phyloP scores from a whole-genome alignment of 768 basidiomycete species.

The Boletus vinaceobasis region DNA sequence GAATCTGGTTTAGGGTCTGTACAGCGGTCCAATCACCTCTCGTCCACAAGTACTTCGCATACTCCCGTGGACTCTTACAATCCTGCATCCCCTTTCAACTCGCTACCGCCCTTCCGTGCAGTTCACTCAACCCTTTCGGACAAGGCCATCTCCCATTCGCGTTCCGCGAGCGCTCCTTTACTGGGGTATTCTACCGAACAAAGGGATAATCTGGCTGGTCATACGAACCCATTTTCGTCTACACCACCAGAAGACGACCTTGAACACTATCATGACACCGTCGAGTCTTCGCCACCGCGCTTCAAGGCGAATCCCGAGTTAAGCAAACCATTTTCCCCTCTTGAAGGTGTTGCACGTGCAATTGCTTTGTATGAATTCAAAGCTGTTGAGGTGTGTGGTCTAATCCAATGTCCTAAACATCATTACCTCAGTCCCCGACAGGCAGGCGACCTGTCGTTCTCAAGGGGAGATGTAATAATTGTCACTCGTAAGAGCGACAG shows the following conservation, averaged over 20 bases:
- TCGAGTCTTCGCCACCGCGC: slow-evolving; percentile 25
- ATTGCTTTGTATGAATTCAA: slow-evolving; percentile 73
- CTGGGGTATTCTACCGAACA: slow-evolving; percentile 13
- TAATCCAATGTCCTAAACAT: background rate
- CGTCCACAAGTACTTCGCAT: slow-evolving; percentile 1
- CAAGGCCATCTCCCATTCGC: slow-evolving; percentile 30
- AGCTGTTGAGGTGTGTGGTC: slow-evolving; percentile 58
- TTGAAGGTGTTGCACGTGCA: slow-evolving; percentile 66
- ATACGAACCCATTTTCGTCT: slow-evolving; percentile 29
- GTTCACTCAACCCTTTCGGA: slow-evolving; percentile 33
- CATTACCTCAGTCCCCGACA: slow-evolving; percentile 27
- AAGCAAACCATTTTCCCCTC: slow-evolving; percentile 43
- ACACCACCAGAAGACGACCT: slow-evolving; percentile 22
- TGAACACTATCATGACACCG: slow-evolving; percentile 6
- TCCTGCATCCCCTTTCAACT: slow-evolving; percentile 35
- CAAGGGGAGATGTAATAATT: slow-evolving; percentile 70
- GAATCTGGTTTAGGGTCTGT: slow-evolving; percentile 40
- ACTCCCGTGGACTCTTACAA: slow-evolving; percentile 28
- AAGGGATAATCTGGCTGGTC: slow-evolving; percentile 1
- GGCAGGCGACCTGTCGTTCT: slow-evolving; percentile 73
- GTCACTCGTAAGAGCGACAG: slow-evolving; percentile 68
- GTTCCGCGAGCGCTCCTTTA: slow-evolving; percentile 33
- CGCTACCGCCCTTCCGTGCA: slow-evolving; percentile 32
- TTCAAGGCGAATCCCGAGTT: slow-evolving; percentile 51
- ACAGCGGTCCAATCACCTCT: slow-evolving; percentile 27